These are phyloP conservation scores for Kwoniella dendrophila DNA, from an alignment of 768 basidiomycete genomes.

Conservation along the genomic window DNA sequence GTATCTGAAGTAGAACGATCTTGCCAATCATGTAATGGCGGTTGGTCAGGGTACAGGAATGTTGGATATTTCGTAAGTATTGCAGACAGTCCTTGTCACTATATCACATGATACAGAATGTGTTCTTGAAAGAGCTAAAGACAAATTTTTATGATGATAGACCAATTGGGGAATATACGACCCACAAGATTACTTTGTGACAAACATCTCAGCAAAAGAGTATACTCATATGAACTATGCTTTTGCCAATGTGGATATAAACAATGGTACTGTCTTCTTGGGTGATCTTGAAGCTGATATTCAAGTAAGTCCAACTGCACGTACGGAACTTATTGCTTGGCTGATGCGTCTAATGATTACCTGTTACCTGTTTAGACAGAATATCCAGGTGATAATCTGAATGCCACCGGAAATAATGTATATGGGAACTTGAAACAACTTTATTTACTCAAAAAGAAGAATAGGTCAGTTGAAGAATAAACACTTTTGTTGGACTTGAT, in stretches of 20 bases:
- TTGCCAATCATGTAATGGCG: not conserved
- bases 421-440: slow-evolving; percentile 95
- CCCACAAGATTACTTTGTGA: slow-evolving; percentile 13
- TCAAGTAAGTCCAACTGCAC: slow-evolving; percentile 58
- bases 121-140: no score
- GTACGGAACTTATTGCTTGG: no score
- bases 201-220: slow-evolving; percentile 73
- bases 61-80: slow-evolving; percentile 23
- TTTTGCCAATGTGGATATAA: slow-evolving; percentile 82
- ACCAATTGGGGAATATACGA: slow-evolving; percentile 19
- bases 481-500: no score
- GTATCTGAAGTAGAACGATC: not conserved
- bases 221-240: slow-evolving; percentile 92
- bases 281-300: slow-evolving; percentile 93
- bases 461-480: slow-evolving; percentile 64
- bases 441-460: slow-evolving; percentile 81
- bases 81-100: no score
- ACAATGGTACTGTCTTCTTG: slow-evolving; percentile 80
- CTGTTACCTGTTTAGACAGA: no score
- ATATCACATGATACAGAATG: no score
- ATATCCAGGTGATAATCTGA: slow-evolving; percentile 83
- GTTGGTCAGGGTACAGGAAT: slow-evolving; percentile 16
- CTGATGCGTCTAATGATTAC: no score
- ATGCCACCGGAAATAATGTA: slow-evolving; percentile 82
- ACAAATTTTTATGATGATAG: not conserved